Percentiles rank a stretch among this genome's conserved stretches.
Conservation (phyloP, 129 eudicot genomes). For the Logfia minima region DNA sequence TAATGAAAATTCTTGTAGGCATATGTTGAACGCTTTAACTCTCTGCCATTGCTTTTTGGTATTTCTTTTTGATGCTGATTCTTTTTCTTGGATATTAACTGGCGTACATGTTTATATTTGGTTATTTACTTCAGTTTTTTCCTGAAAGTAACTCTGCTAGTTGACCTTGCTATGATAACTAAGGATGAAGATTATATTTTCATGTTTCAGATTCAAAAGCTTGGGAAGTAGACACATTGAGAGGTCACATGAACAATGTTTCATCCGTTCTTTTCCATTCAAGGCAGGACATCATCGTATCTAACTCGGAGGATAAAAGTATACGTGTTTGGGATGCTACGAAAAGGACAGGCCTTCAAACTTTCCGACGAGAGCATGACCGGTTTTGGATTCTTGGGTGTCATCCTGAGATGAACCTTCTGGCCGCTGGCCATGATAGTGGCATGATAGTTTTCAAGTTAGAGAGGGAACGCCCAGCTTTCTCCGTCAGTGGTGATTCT, state of each 20-base stretch:
- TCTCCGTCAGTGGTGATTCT: slow-evolving; percentile 49
- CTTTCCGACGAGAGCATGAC: slow-evolving; percentile 67
- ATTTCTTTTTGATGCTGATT: neutral
- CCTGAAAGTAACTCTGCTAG: neutral
- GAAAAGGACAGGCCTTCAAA: slow-evolving; percentile 66
- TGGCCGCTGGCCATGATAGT: slow-evolving; percentile 72
- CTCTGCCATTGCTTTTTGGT: neutral
- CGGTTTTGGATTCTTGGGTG: slow-evolving; percentile 64
- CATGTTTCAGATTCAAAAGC: slow-evolving; percentile 60
- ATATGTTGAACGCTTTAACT: neutral
- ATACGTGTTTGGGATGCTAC: slow-evolving; percentile 77
- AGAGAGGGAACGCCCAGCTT: slow-evolving; percentile 70
- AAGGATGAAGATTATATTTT: neutral
- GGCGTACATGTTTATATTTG: neutral
- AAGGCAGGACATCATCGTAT: slow-evolving; percentile 59
- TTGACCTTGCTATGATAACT: neutral
- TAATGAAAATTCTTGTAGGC: too few species aligned
- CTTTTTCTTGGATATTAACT: neutral
- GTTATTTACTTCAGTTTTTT: neutral
- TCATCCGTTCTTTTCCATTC: slow-evolving; percentile 64
- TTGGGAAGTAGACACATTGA: slow-evolving; percentile 76
- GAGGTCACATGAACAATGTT: slow-evolving; percentile 73
- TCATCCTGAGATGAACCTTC: slow-evolving; percentile 68
- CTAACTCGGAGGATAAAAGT: slow-evolving; percentile 69
- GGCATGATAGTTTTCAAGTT: slow-evolving; percentile 72